phyloP scores from a whole-genome alignment of 2,329 filamentous ascomycete species.

The Aspergillus quadrilineatus region DNA sequence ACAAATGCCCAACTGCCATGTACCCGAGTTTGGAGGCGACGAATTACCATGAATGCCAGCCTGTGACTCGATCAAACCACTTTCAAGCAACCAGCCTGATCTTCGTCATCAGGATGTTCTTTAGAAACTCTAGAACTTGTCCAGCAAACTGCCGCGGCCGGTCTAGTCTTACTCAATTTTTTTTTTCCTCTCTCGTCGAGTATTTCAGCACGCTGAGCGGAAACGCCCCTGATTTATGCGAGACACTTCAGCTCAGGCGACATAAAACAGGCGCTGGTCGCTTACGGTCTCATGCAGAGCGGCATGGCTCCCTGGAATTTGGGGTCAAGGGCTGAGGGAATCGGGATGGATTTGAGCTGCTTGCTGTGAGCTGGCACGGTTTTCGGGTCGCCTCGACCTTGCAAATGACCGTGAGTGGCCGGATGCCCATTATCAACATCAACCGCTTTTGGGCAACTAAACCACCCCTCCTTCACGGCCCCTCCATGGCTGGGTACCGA shows the following conservation, averaged over 20 bases:
- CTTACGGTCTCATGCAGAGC: constrained; percentile 29
- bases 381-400: constrained; percentile 22
- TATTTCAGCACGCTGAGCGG: constrained; percentile 3
- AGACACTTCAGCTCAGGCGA: background rate
- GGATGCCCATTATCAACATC: constrained; percentile 21
- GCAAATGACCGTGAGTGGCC: constrained; percentile 14
- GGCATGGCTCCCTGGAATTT: constrained; percentile 27
- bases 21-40: constrained; percentile 36
- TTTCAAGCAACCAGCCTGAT: constrained; percentile 14
- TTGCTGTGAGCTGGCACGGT: constrained; percentile 33
- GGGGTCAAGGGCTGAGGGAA: constrained; percentile 20
- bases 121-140: constrained; percentile 17
- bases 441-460: constrained; percentile 33
- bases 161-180: constrained; percentile 2
- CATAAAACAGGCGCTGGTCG: constrained; percentile 13
- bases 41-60: constrained; percentile 29
- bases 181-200: background rate
- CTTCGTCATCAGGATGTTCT: constrained; percentile 27
- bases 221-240: constrained; percentile 3
- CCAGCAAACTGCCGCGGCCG: background rate
- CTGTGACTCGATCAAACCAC: constrained; percentile 16
- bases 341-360: constrained; percentile 11
- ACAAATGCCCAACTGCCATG: constrained; percentile 44
- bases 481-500: constrained; percentile 13
- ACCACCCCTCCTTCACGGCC: constrained; percentile 12